phyloP scores from a whole-genome alignment of 768 basidiomycete species.

The Lyophyllum semitale region DNA sequence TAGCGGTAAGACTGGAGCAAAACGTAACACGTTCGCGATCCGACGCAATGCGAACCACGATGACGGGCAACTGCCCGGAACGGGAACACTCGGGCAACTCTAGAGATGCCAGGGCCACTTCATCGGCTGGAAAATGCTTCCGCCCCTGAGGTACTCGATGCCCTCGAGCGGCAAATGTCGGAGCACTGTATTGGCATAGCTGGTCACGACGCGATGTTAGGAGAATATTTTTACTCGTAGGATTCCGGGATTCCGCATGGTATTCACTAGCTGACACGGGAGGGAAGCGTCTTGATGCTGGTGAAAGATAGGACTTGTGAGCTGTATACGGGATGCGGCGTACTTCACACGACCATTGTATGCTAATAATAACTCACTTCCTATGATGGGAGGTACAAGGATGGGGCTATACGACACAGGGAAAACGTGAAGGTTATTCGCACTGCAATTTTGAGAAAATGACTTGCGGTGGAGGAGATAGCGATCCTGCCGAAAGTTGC shows the following conservation, averaged over 20 bases:
- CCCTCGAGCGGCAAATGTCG: not conserved
- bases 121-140: not conserved
- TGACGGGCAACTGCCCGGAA: not conserved
- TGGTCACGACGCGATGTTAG: not conserved
- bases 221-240: not conserved
- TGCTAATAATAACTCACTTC: constrained; percentile 3
- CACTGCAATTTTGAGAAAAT: not conserved
- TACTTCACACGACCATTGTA: not conserved
- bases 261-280: not conserved
- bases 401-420: not conserved
- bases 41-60: constrained; percentile 1
- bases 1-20: constrained; percentile 1
- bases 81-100: not conserved
- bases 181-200: not conserved
- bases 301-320: not conserved
- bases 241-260: not conserved
- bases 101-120: not conserved
- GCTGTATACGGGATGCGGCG: not conserved
- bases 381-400: not conserved
- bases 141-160: not conserved
- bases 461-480: not conserved
- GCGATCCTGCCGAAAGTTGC: not conserved
- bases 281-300: not conserved
- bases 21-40: not conserved
- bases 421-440: not conserved